phyloP scores from a whole-genome alignment of 257 asterid species.

The Sherardia arvensis region DNA sequence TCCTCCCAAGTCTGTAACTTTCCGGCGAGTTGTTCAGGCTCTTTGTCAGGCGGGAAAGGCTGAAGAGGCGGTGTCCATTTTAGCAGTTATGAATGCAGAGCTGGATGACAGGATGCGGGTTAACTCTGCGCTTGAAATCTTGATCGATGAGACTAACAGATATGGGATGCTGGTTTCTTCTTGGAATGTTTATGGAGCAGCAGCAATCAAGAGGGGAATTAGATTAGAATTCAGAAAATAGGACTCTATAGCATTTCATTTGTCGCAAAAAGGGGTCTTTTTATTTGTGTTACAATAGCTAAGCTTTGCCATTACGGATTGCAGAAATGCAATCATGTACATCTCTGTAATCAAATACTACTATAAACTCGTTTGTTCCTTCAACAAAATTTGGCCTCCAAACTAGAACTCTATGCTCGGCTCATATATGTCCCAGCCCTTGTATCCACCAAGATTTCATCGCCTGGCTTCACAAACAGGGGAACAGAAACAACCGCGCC shows the following conservation, averaged over 20 bases:
- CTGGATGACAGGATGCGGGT: background rate
- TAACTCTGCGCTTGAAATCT: background rate
- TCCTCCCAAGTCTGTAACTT: background rate
- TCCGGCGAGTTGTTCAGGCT: background rate
- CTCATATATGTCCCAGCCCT: slow-evolving; percentile 97
- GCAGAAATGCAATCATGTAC: background rate
- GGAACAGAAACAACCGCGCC: slow-evolving; percentile 92
- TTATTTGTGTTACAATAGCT: background rate
- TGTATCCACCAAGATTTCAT: slow-evolving; percentile 66
- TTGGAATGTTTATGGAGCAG: slow-evolving; percentile 7
- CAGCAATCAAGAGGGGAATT: slow-evolving; percentile 2
- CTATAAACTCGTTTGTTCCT: slow-evolving; percentile 1
- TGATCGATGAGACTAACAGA: slow-evolving; percentile 3
- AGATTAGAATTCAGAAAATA: background rate
- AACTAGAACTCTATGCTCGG: slow-evolving; percentile 48
- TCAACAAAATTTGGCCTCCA: slow-evolving; percentile 8
- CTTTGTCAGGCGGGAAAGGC: background rate
- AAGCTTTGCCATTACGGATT: background rate
- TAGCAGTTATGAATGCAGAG: background rate
- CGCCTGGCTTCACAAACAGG: slow-evolving; percentile 57
- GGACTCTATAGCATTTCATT: background rate
- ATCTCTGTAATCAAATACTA: slow-evolving; percentile 11
- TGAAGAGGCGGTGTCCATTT: background rate
- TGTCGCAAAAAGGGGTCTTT: background rate
- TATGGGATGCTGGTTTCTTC: background rate